Evolutionary conservation across 1,284 basidiomycete genomes (phyloP), one percentile per base, ranked within the genome.

Genomic region (Mycena sp.): DNA sequence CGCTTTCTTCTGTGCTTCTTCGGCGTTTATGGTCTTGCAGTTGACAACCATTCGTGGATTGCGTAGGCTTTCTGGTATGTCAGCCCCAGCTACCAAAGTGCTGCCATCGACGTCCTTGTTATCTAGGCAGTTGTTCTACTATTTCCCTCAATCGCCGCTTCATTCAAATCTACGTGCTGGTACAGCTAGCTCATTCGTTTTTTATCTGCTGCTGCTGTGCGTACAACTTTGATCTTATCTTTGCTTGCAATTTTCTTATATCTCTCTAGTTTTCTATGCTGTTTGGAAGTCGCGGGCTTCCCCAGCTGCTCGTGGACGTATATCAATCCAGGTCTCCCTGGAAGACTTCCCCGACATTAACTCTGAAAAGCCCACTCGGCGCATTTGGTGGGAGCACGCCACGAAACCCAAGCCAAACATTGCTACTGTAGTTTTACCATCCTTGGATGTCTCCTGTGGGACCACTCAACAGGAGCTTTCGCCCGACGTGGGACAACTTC

Each of bases 181-280:
- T 86, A 12, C 83, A 86, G 56, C 81, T 86, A 23, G 67, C 78
- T 6, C 84, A 89, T 70, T 83, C 87, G 0, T 70, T 84, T 12
- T 88, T 89, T 68, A 81, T 89, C 26, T 86, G 82, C 68, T 73
- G 77, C 40, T 89, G 88, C 71, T 89, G 88, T 89, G 68, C 71
- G 87, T 80, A 38, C n/a, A 48, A 26, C 38, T 26, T 29, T 57
- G 41, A n/a, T 25, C 81, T 87, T 85, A 85, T 17, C 45, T 2
- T 30, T 32, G 10, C 25, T 16, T 38, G 19, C 49, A 49, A 23
- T 29, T 7, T 38, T 38, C 58, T 48, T 17, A 49, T 35, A 46
- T 66, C 60, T 25, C 28, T 48, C 84, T 68, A 90, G 88, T 90
- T 65, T 56, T 87, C 16, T 84, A 81, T 70, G 86, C 87, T 5